These are phyloP conservation scores for Vaccinium vitisidaea DNA, from an alignment of 148 eudicot species.

Conservation along the genomic window DNA sequence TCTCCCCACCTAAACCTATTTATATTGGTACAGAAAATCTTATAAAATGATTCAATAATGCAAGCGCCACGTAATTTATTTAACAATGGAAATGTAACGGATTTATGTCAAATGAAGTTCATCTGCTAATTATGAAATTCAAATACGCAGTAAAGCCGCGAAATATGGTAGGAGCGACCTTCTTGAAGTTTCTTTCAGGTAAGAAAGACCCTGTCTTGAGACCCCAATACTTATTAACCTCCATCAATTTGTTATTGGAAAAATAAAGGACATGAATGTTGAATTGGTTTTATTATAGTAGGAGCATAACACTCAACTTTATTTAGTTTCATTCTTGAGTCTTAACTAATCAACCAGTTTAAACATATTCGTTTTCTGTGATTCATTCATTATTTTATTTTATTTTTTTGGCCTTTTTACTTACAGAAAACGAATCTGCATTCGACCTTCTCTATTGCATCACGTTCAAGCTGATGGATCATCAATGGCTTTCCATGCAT, in stretches of 20 bases:
- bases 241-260: background rate
- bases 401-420: background rate
- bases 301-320: background rate
- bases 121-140: constrained; percentile 14
- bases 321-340: background rate
- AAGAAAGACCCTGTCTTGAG: constrained; percentile 23
- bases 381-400: background rate
- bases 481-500: constrained; percentile 91
- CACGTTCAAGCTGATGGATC: constrained; percentile 87
- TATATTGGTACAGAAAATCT: background rate
- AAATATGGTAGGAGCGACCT: constrained; percentile 41
- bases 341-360: background rate
- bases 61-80: background rate
- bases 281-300: background rate
- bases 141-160: constrained; percentile 67
- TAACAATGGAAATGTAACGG: constrained; percentile 35
- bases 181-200: constrained; percentile 81
- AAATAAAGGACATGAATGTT: background rate
- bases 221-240: background rate
- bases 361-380: background rate
- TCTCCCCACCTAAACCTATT: background rate
- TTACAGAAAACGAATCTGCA: constrained; percentile 83
- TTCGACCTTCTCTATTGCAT: constrained; percentile 94
- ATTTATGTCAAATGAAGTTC: constrained; percentile 5
- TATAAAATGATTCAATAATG: background rate